Base-by-base conservation (phyloP, 768 basidiomycete genomes). In the Paxillus ammoniavirescens region DNA sequence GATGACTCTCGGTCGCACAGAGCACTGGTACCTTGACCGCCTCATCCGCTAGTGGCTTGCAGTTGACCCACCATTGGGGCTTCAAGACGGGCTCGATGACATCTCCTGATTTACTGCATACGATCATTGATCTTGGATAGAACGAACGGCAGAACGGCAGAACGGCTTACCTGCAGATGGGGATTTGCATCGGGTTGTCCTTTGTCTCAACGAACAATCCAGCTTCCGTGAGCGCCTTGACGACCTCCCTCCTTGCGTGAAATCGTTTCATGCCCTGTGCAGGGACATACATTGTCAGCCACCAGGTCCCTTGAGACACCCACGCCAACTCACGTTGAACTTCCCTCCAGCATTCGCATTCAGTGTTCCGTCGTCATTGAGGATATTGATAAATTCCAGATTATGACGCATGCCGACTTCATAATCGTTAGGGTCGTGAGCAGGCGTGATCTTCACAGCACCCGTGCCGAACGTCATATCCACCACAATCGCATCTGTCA, bases 1-100 rank as follows among this genome's bases (percentile, higher is more conserved):
- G 28, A 36, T 21, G n/a, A 17, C 8, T 17, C 15, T 14, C 15
- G 37, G 21, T 1, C 12, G 26, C 15, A n/a, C 7, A 23, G n/a
- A 2, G 10, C 2, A 30, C 46, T 66, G 26, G 47, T 60, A 91
- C 94, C 77, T 86, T 84, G 67, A 96, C 80, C 5, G 91, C 93
- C 63, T 94, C 91, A 49, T 93, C 87, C 0, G 96, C 94, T 48
- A 98, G 75, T 1, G 89, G 88, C 70, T 91, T 84, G 74, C 94
- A 96, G 69, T 87, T 84, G 35, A 99, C 89, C 95, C 96, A 99
- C 97, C 97, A 99, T 67, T 99, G 97, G 0, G 97, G 97, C 71
- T 97, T 98, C 63, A 98, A 75, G 18, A 98, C 75, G 2, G 91
- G 88, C 71, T 99, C 97, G 60, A 98, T 97, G 50, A 99, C 72